Percentiles rank a stretch among this genome's conserved stretches.
Evolutionary conservation across 192 early-diverging fungal genomes (phyloP).

Genomic region (Rhizoclosmatium globosum): DNA sequence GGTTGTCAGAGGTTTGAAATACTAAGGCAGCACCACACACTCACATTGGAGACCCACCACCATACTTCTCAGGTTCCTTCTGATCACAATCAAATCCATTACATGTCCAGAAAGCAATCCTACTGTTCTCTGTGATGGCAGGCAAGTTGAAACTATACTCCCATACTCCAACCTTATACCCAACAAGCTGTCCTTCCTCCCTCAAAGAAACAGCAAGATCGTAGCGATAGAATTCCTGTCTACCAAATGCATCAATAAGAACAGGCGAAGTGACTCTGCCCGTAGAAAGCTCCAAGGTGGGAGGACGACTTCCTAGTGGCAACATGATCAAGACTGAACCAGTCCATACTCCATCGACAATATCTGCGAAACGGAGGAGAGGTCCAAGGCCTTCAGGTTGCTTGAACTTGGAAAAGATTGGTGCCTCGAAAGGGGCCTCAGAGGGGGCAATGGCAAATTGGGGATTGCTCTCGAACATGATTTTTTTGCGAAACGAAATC

Average conservation of each 20-base stretch:
- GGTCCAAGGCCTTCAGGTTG: background rate
- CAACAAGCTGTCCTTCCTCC: background rate
- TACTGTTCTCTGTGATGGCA: background rate
- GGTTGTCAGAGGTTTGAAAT: background rate
- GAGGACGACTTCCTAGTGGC: background rate
- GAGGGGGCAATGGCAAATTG: background rate
- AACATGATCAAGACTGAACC: slow-evolving; percentile 7
- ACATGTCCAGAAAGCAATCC: slow-evolving; percentile 27
- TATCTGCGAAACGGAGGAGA: slow-evolving; percentile 15
- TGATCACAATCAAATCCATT: slow-evolving; percentile 23
- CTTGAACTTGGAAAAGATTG: background rate
- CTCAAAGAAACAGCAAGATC: background rate
- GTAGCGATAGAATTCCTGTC: background rate
- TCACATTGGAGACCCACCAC: slow-evolving; percentile 7
- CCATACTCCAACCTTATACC: background rate
- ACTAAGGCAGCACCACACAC: background rate
- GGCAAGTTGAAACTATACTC: background rate
- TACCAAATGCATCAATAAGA: background rate
- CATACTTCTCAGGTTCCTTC: slow-evolving; percentile 19
- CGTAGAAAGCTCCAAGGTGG: background rate
- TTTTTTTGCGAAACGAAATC: background rate
- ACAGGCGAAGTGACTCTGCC: background rate
- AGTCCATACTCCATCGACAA: background rate
- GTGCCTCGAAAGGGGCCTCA: background rate
- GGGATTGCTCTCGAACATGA: background rate